Base-by-base conservation (phyloP, 2,329 filamentous ascomycete species). In the Aspergillus pseudoterreus region DNA sequence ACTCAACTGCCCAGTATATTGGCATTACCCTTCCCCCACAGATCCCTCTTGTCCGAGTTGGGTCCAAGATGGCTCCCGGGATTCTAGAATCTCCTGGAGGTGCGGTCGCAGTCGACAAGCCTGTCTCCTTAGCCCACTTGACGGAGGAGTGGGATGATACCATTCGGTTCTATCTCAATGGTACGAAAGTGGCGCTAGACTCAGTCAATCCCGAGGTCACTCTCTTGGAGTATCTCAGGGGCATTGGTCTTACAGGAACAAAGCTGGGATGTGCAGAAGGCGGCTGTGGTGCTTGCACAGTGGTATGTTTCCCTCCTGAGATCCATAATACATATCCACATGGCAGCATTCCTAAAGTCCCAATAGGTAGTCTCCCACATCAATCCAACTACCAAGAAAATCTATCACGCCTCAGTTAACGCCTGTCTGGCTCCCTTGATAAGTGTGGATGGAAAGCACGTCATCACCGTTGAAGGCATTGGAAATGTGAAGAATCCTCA, bases 261-360 rank as follows among this genome's bases (percentile, higher is more conserved):
- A 99, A 99, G 72, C 80, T 97, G 72, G 94, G 94, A 44, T 99
- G 94, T 74, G 90, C 90, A 45, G 94, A 99, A 76, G 94, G 94
- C 56, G 94, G 94, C 2, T 99, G 94, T 66, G 94, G 94, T 63
- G 94, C 94, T 46, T 62, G 59, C 39, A 62, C 59, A 17, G 59
- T 62, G 39, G 59, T 62, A 59, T 44, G 57, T 52, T 22, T 9
- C 17, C 10, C 30, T n/a, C n/a, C 27, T 3, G 4, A 30, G 9
- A 27, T 32, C 27, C 6, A 9, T n/a, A 17, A 11, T 12, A 14
- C 27, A 9, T 15, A 19, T 14, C 4, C 5, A 35, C 1, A 21
- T 32, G 15, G 8, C 32, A 8, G 27, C 27, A 38, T 51, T 68
- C 19, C 43, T 62, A 71, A 71, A 52, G 65, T 64, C 3, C 53